These are phyloP conservation scores for Tylopilus sp. DNA, from an alignment of 768 basidiomycete genomes.

Conservation along the genomic window DNA sequence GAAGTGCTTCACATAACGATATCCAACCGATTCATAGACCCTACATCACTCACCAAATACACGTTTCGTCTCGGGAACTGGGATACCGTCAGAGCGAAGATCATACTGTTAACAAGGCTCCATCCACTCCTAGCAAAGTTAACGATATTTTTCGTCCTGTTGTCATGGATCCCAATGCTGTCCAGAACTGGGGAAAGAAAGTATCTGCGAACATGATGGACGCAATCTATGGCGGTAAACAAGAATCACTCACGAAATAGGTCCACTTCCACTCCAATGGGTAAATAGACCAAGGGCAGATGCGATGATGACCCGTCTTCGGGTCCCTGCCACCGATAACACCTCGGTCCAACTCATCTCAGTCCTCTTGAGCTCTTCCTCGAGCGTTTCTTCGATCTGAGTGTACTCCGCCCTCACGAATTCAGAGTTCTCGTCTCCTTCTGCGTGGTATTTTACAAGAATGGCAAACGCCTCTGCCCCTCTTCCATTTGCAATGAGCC, in stretches of 20 bases:
- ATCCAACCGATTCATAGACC: too few species aligned
- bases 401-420: conserved; percentile 56
- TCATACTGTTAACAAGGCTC: background rate
- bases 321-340: conserved; percentile 10
- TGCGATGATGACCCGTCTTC: conserved; percentile 7
- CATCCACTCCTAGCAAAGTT: background rate
- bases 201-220: background rate
- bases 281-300: background rate
- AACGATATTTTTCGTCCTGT: conserved; percentile 13
- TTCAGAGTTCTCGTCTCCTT: conserved; percentile 47
- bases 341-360: background rate
- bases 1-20: background rate
- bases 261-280: too few species aligned
- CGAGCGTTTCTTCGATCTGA: conserved; percentile 52
- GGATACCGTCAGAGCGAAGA: background rate
- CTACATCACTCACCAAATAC: background rate
- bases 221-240: too few species aligned
- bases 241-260: too few species aligned
- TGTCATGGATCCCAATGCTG: background rate
- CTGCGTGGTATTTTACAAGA: conserved; percentile 57
- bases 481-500: conserved; percentile 57
- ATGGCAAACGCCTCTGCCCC: conserved; percentile 43
- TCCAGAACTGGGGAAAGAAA: background rate
- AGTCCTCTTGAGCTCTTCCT: conserved; percentile 6
- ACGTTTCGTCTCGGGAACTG: background rate